Evolutionary conservation across 176 grass and related monocot species (phyloP).

Genomic region (Thalia dealbata): DNA sequence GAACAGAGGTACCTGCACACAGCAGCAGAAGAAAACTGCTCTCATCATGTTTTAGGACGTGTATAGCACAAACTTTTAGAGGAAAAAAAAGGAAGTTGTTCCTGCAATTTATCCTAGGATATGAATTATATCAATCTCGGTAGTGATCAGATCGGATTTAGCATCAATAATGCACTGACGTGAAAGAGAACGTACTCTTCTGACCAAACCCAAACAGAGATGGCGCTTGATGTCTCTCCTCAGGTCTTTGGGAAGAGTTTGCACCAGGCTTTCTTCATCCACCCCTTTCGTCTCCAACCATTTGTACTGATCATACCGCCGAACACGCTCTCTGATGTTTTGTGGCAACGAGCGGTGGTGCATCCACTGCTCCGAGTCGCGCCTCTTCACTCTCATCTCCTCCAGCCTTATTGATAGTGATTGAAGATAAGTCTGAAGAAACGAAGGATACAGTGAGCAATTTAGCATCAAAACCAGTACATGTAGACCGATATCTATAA

Average conservation of each 20-base stretch:
- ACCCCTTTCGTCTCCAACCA: conserved; percentile 66
- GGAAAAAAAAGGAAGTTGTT: no score
- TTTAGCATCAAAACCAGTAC: neutral
- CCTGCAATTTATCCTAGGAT: no score
- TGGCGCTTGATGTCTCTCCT: conserved; percentile 79
- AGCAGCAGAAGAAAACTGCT: neutral
- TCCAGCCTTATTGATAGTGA: conserved; percentile 51
- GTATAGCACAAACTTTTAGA: neutral
- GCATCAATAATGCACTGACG: no score
- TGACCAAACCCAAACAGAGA: conserved; percentile 62
- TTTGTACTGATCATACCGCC: conserved; percentile 74
- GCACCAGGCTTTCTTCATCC: conserved; percentile 58
- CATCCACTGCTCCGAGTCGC: conserved; percentile 85
- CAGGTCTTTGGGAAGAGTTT: conserved; percentile 66
- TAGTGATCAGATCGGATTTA: no score
- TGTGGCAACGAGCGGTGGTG: conserved; percentile 50
- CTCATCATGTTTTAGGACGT: no score
- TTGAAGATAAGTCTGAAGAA: conserved; percentile 50
- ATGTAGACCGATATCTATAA: no score
- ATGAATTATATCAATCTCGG: no score
- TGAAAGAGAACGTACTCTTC: conserved; percentile 21
- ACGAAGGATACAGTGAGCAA: neutral
- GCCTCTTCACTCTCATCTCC: conserved; percentile 62
- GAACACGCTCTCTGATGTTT: conserved; percentile 55
- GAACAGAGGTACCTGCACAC: conserved; percentile 43